Evolutionary conservation across 768 basidiomycete species (phyloP).

Genomic region (Calocera viscosa): DNA sequence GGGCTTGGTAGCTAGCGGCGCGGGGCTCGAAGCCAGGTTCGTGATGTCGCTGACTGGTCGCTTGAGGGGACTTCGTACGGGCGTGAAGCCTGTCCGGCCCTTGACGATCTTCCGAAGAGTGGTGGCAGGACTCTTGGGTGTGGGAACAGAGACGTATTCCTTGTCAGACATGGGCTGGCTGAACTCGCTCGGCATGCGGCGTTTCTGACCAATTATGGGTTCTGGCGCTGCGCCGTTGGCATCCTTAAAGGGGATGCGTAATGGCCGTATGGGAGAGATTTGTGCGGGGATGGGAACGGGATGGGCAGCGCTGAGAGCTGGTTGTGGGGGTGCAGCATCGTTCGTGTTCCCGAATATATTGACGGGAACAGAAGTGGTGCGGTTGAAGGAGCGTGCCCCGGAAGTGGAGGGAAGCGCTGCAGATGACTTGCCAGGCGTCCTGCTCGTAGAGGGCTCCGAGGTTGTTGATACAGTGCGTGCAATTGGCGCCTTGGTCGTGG

Average conservation of each 20-base stretch:
- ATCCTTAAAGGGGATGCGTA: background rate
- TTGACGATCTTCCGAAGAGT: background rate
- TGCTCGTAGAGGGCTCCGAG: background rate
- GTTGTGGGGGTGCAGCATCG: background rate
- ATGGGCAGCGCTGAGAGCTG: background rate
- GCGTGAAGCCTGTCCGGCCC: background rate
- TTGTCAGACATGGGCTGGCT: background rate
- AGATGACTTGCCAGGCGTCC: background rate
- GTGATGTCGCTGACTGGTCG: constrained; percentile 1
- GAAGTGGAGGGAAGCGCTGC: background rate
- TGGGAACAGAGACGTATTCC: background rate
- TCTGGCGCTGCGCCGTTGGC: background rate
- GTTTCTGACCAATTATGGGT: background rate
- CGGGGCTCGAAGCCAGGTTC: background rate
- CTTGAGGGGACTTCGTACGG: background rate
- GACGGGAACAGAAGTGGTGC: background rate
- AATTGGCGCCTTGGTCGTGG: background rate
- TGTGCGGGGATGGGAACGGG: background rate
- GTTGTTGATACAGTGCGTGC: background rate
- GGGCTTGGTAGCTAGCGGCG: background rate
- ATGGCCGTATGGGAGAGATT: background rate
- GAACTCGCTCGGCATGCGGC: background rate
- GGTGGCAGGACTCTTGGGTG: background rate
- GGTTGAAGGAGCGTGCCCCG: background rate
- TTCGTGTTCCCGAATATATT: background rate